phyloP scores from a whole-genome alignment of 306 rosid genomes.

The Prinsepia uniflora region DNA sequence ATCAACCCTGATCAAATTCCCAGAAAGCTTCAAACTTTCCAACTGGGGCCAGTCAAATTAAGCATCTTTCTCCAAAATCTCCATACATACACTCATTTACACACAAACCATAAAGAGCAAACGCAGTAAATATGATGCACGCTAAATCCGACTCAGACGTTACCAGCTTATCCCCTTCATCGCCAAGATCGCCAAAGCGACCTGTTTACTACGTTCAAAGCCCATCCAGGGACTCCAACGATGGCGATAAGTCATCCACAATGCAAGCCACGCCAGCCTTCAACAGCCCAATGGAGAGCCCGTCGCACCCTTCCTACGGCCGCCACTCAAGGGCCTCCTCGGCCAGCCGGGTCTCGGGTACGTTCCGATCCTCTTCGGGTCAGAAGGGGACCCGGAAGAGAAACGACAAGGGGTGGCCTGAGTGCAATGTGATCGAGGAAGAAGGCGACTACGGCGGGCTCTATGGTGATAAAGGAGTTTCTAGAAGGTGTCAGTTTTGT shows the following conservation, averaged over 20 bases:
- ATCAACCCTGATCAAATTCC: background rate
- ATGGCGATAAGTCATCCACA: constrained; percentile 62
- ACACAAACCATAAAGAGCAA: background rate
- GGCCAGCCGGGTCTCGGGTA: constrained; percentile 62
- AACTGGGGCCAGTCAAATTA: background rate
- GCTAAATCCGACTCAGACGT: constrained; percentile 70
- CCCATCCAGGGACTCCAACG: constrained; percentile 76
- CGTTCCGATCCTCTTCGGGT: constrained; percentile 34
- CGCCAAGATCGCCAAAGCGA: constrained; percentile 64
- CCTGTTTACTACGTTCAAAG: constrained; percentile 64
- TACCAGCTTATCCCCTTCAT: constrained; percentile 60
- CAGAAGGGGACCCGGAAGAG: constrained; percentile 34
- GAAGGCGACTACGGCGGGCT: constrained; percentile 51
- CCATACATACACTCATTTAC: background rate
- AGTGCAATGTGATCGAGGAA: constrained; percentile 64
- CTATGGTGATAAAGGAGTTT: constrained; percentile 27
- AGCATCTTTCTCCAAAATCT: background rate
- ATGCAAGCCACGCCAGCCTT: constrained; percentile 51
- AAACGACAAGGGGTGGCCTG: constrained; percentile 57
- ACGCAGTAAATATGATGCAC: constrained; percentile 42
- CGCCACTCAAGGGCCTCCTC: constrained; percentile 71
- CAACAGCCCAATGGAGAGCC: constrained; percentile 63
- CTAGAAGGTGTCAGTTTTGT: constrained; percentile 48
- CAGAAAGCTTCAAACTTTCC: background rate
- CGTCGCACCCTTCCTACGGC: constrained; percentile 61